phyloP scores from a whole-genome alignment of 768 basidiomycete genomes.

The Phaffia tasmanica region DNA sequence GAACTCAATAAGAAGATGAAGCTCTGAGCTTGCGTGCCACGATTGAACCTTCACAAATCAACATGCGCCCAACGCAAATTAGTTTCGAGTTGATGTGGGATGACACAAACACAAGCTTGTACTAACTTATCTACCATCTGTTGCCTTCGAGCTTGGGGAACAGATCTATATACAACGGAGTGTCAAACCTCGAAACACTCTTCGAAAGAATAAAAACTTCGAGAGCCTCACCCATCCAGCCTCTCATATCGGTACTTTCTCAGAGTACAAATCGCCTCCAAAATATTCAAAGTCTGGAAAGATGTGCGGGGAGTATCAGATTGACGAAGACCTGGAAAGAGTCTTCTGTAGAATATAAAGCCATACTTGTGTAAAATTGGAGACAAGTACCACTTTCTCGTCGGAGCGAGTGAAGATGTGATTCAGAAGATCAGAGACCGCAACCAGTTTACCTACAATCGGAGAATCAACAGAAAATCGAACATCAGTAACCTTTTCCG shows the following conservation, averaged over 20 bases:
- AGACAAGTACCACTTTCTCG: slow-evolving; percentile 84
- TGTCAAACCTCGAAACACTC: slow-evolving; percentile 45
- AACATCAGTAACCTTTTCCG: background rate
- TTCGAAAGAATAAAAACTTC: background rate
- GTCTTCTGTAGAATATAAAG: background rate
- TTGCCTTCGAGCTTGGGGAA: slow-evolving; percentile 52
- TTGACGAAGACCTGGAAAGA: background rate
- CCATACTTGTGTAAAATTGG: slow-evolving; percentile 62
- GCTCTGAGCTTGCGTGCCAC: background rate
- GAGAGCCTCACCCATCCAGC: slow-evolving; percentile 61
- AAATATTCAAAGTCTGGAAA: slow-evolving; percentile 65
- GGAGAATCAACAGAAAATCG: background rate
- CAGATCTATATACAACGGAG: slow-evolving; percentile 39
- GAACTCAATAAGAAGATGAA: slow-evolving; percentile 82
- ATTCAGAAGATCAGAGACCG: slow-evolving; percentile 54
- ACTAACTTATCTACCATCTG: slow-evolving; percentile 70
- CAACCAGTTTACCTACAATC: slow-evolving; percentile 57
- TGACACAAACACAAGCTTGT: slow-evolving; percentile 24
- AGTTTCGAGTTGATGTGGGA: slow-evolving; percentile 44
- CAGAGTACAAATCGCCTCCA: slow-evolving; percentile 73
- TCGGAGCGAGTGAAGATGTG: slow-evolving; percentile 55
- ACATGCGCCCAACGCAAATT: background rate
- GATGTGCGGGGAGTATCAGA: background rate
- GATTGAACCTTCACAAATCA: slow-evolving; percentile 13
- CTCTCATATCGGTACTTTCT: slow-evolving; percentile 67